Evolutionary conservation across 768 basidiomycete species (phyloP).

Genomic region (Astraeus odoratus): DNA sequence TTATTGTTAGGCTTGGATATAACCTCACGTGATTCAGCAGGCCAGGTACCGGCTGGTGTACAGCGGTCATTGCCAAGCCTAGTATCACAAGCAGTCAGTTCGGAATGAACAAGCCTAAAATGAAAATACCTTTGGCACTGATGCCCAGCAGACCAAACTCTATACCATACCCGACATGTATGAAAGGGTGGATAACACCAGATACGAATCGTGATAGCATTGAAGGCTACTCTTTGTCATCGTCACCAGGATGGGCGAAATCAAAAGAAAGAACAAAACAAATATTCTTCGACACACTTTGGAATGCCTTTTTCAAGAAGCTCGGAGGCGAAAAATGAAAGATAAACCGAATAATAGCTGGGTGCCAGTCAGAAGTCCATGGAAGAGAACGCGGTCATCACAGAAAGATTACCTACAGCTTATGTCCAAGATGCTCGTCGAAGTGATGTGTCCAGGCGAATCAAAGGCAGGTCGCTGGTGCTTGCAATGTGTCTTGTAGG

Average conservation of each 20-base stretch:
- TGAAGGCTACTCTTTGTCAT: conserved; percentile 28
- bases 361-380: background rate
- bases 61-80: conserved; percentile 49
- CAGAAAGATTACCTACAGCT: background rate
- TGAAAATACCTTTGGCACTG: conserved; percentile 44
- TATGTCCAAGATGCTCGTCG: conserved; percentile 29
- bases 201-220: conserved; percentile 48
- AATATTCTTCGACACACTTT: conserved; percentile 44
- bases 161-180: conserved; percentile 47
- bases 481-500: conserved; percentile 25
- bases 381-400: background rate
- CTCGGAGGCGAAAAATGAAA: conserved; percentile 4
- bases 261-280: conserved; percentile 50
- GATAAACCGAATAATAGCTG: conserved; percentile 5
- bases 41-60: conserved; percentile 25
- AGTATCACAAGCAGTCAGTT: background rate
- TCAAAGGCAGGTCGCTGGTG: conserved; percentile 32
- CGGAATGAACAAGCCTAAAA: background rate
- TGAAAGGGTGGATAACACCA: conserved; percentile 50
- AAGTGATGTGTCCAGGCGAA: conserved; percentile 45
- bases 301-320: conserved; percentile 34
- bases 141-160: conserved; percentile 54
- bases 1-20: too few species aligned
- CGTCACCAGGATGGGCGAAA: too few species aligned
- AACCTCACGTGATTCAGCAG: too few species aligned